phyloP scores from a whole-genome alignment of 257 asterid genomes.

The Cruciata laevipes region DNA sequence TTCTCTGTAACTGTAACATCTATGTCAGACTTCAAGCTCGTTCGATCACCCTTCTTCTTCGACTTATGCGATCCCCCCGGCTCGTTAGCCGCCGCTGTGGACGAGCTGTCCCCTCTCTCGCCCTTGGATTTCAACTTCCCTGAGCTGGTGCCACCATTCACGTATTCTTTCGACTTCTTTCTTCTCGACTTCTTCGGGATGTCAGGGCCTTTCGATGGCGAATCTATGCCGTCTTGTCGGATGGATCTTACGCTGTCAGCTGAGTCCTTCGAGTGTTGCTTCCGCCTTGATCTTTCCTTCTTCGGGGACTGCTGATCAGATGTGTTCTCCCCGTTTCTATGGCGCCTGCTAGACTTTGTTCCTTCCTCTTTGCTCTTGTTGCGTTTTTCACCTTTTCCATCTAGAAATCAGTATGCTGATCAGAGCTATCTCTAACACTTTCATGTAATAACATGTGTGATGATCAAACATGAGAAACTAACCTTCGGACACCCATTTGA shows the following conservation, averaged over 20 bases:
- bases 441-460: not conserved
- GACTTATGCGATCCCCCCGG: slow-evolving; percentile 15
- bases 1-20: slow-evolving; percentile 28
- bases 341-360: slow-evolving; percentile 48
- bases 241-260: slow-evolving; percentile 29
- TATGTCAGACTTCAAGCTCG: slow-evolving; percentile 18
- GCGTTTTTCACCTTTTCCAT: slow-evolving; percentile 25
- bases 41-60: slow-evolving; percentile 4
- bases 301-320: slow-evolving; percentile 27
- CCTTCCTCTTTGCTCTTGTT: slow-evolving; percentile 28
- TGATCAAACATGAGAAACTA: not conserved
- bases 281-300: slow-evolving; percentile 48
- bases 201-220: slow-evolving; percentile 37
- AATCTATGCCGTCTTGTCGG: slow-evolving; percentile 13
- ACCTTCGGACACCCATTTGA: slow-evolving; percentile 92
- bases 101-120: slow-evolving; percentile 24
- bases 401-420: slow-evolving; percentile 1
- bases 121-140: slow-evolving; percentile 22
- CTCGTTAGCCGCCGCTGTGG: slow-evolving; percentile 19
- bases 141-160: slow-evolving; percentile 16
- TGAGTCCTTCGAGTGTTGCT: slow-evolving; percentile 40
- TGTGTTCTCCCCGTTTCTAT: slow-evolving; percentile 24
- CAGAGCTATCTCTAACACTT: not conserved
- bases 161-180: slow-evolving; percentile 38
- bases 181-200: slow-evolving; percentile 35